Base-by-base conservation (phyloP, 2,329 filamentous ascomycete species). In the Pseudogymnoascus sp. region DNA sequence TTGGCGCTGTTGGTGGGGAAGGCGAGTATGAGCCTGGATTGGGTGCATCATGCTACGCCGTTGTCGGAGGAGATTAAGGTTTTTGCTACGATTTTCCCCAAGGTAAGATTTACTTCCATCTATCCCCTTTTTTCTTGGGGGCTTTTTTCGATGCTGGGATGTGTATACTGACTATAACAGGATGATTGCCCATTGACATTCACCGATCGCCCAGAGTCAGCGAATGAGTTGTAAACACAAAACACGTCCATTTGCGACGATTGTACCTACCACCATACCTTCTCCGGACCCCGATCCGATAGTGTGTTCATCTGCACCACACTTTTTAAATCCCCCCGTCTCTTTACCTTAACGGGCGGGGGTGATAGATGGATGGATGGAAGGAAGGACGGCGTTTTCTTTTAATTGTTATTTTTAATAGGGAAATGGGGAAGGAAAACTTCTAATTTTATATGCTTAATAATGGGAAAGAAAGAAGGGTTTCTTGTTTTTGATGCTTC, bases 81-180 rank as follows among this genome's bases (percentile, higher is more conserved):
- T 69, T 99, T 97, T 78, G 95, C 95, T 42, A 97, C 92, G 28
- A 96, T 99, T 70, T 99, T 99, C 83, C 95, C 95, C 63, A 89
- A 89, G 89, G 93, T 96, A 78, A 76, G 87, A 61, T 40, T 5
- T 60, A 28, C 43, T 34, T 43, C 63, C 3, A 37, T 43, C 63
- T 3, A 37, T 18, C 23, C 8, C n/a, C 8, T 65, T 7, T 6
- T 7, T 16, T 28, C 62, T 62, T 40, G 14, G 42, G 21, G 6
- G 11, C 62, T 56, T 66, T 68, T 59, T 69, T 63, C 18, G 18
- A 18, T 18, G 18, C 18, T 18, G 18, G 23, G 40, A 63, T 66
- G 42, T 65, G 59, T 63, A 64, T 62, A 69, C 69, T 66, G 73
- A 63, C 65, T 60, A 38, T 65, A 14, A 3, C 67, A 93, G 90